These are phyloP conservation scores for Plasmodium vivax DNA, from an alignment of 169 alveolate species.

Conservation along the genomic window DNA sequence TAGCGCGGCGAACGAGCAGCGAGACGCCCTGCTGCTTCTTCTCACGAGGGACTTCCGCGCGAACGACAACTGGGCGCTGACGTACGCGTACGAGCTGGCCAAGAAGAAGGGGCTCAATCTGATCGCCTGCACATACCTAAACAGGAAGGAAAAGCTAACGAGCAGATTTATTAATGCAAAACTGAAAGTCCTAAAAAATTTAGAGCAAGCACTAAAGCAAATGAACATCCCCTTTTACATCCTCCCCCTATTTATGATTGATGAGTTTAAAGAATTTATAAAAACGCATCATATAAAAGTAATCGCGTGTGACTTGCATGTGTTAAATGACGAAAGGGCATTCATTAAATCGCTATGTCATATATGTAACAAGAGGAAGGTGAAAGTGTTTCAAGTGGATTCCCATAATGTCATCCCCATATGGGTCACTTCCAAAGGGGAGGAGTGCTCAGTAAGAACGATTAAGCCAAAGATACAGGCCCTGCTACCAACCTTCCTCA, in stretches of 20 bases:
- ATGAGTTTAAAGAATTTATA: conserved; percentile 60
- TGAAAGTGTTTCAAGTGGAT: conserved; percentile 78
- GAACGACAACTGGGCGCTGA: conserved; percentile 45
- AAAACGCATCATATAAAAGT: conserved; percentile 24
- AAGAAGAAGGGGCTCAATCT: conserved; percentile 18
- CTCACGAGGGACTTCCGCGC: conserved; percentile 57
- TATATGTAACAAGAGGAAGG: conserved; percentile 27
- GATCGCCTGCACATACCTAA: conserved; percentile 46
- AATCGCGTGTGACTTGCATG: conserved; percentile 48
- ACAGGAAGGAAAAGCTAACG: conserved; percentile 55
- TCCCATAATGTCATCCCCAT: conserved; percentile 79
- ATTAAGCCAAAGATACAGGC: conserved; percentile 66
- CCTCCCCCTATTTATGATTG: conserved; percentile 47
- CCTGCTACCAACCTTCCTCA: conserved; percentile 28
- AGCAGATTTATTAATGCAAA: conserved; percentile 37
- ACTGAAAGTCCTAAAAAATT: conserved; percentile 44
- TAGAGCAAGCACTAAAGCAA: conserved; percentile 42
- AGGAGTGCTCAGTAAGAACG: conserved; percentile 71
- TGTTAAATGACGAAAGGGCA: background rate
- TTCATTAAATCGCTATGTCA: conserved; percentile 22
- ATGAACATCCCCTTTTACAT: conserved; percentile 72
- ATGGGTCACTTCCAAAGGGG: conserved; percentile 78
- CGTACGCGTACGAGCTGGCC: conserved; percentile 47
- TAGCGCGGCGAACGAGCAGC: background rate
- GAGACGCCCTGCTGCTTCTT: conserved; percentile 2